These are phyloP conservation scores for Myochromella boudieri DNA, from an alignment of 768 basidiomycete genomes.

Conservation along the genomic window DNA sequence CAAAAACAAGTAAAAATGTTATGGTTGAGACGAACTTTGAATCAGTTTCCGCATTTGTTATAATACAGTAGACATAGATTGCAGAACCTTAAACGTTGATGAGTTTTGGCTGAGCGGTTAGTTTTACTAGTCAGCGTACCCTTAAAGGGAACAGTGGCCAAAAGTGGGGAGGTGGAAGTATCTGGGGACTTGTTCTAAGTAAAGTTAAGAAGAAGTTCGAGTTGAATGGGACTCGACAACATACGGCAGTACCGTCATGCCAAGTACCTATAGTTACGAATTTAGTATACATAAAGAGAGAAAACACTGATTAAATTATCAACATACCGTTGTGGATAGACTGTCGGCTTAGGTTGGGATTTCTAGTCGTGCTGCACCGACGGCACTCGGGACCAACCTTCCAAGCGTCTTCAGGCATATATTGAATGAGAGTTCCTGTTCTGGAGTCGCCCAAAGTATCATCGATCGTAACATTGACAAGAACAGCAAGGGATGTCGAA, in stretches of 20 bases:
- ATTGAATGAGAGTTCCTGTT: slow-evolving; percentile 29
- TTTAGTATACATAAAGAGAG: too few relatives aligned
- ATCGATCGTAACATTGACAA: slow-evolving; percentile 41
- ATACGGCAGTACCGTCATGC: slow-evolving; percentile 30
- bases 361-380: slow-evolving; percentile 23
- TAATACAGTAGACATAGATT: slow-evolving; percentile 41
- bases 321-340: slow-evolving; percentile 14
- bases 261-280: slow-evolving; percentile 25
- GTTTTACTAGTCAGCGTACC: too few relatives aligned
- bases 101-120: slow-evolving; percentile 6
- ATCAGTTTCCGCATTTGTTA: slow-evolving; percentile 22
- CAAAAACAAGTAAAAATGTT: not conserved
- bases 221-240: slow-evolving; percentile 1
- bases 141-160: slow-evolving; percentile 31
- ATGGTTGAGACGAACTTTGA: slow-evolving; percentile 18
- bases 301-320: too few relatives aligned
- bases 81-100: slow-evolving; percentile 38
- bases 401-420: slow-evolving; percentile 34
- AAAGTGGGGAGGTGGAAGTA: slow-evolving; percentile 15
- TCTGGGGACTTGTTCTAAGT: slow-evolving; percentile 11
- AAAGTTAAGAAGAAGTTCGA: slow-evolving; percentile 9
- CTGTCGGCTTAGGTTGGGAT: slow-evolving; percentile 17
- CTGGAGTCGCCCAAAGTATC: slow-evolving; percentile 32
- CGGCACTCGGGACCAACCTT: slow-evolving; percentile 23
- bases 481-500: slow-evolving; percentile 10